Conservation (phyloP, 2,329 filamentous ascomycete species). For the Cercospora zeina region DNA sequence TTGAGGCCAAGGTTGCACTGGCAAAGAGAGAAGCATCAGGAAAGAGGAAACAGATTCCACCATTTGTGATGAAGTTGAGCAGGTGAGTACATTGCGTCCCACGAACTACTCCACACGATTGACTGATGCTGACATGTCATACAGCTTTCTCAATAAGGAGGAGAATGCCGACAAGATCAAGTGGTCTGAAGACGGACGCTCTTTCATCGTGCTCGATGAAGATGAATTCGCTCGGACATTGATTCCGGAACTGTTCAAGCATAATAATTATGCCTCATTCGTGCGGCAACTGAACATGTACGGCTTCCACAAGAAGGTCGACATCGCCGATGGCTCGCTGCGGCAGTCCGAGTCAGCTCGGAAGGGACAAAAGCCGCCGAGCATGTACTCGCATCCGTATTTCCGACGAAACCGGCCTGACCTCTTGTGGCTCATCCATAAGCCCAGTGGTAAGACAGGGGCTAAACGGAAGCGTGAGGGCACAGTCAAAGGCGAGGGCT, state of each 20-base stretch:
- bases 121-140: conserved; percentile 21
- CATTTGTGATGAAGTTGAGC: conserved; percentile 96
- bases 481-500: conserved; percentile 60
- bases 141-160: conserved; percentile 78
- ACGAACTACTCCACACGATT: background rate
- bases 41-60: conserved; percentile 93
- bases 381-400: conserved; percentile 96
- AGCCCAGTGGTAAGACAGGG: conserved; percentile 71
- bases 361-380: conserved; percentile 87
- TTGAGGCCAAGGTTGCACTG: conserved; percentile 75
- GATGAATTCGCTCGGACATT: conserved; percentile 78
- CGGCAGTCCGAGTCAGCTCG: conserved; percentile 95
- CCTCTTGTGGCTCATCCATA: conserved; percentile 92
- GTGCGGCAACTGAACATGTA: conserved; percentile 67
- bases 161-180: conserved; percentile 94
- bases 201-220: conserved; percentile 94
- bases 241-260: conserved; percentile 75
- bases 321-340: conserved; percentile 96
- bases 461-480: conserved; percentile 57
- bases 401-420: conserved; percentile 93
- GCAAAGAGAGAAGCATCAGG: conserved; percentile 85
- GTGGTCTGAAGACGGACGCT: conserved; percentile 95
- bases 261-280: conserved; percentile 77
- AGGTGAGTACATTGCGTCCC: conserved; percentile 62
- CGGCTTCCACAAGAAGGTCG: conserved; percentile 57